Evolutionary conservation across 768 basidiomycete species (phyloP).

Genomic region (Gymnopilus dilepis): DNA sequence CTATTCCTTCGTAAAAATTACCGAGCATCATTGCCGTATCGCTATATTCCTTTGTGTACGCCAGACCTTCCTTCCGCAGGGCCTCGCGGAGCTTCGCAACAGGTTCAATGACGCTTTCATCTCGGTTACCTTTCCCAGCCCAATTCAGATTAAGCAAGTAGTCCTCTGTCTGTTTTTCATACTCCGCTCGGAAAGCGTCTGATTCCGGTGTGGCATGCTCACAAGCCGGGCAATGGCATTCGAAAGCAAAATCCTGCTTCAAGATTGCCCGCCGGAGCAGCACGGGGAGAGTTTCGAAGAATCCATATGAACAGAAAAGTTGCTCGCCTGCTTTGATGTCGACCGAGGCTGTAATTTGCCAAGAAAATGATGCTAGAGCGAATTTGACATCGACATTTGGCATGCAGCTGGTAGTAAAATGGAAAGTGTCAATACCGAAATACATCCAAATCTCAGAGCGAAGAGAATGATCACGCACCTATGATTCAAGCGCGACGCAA

Average conservation of each 20-base stretch:
- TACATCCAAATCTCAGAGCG: no score
- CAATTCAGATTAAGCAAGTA: neutral
- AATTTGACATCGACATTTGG: constrained; percentile 34
- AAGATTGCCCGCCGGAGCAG: neutral
- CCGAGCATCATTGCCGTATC: neutral
- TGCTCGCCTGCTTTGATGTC: constrained; percentile 37
- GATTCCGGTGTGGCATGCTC: constrained; percentile 25
- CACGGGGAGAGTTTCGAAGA: neutral
- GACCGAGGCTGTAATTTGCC: constrained; percentile 31
- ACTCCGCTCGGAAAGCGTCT: constrained; percentile 29
- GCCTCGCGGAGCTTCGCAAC: neutral
- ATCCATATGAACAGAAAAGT: constrained; percentile 36
- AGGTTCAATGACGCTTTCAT: neutral
- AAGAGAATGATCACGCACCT: constrained; percentile 19
- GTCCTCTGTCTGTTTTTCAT: neutral
- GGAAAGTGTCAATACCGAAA: no score
- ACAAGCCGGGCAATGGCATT: constrained; percentile 20
- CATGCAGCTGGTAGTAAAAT: constrained; percentile 17
- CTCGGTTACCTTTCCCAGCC: no score
- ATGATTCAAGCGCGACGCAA: constrained; percentile 32
- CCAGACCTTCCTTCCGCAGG: neutral
- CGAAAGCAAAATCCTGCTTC: neutral
- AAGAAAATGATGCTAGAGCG: constrained; percentile 35
- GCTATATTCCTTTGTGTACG: neutral
- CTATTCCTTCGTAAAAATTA: neutral